Percentiles rank a stretch among this genome's conserved stretches.
These are phyloP conservation scores for Ophiocordyceps sinensis DNA, from an alignment of 2,329 filamentous ascomycete genomes.

Conservation along the genomic window DNA sequence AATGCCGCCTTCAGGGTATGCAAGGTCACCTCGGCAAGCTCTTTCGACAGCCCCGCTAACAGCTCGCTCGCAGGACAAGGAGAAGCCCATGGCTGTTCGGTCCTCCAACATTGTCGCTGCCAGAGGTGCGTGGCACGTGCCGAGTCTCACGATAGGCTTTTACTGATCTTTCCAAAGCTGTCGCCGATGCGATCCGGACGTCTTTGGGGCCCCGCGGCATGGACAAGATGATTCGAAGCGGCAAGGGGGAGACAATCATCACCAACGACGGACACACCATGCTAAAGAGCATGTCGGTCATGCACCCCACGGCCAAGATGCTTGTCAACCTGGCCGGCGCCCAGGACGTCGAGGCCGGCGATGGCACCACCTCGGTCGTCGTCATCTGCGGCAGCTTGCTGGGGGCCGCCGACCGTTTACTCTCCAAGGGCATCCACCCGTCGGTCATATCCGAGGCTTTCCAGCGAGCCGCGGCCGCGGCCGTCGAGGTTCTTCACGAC, in stretches of 20 bases:
- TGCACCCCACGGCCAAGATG: slow-evolving; percentile 99
- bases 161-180: slow-evolving; percentile 40
- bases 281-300: slow-evolving; percentile 96
- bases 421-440: slow-evolving; percentile 90
- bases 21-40: slow-evolving; percentile 15
- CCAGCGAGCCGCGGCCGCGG: slow-evolving; percentile 80
- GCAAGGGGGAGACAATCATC: slow-evolving; percentile 95
- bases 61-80: slow-evolving; percentile 52
- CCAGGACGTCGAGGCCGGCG: slow-evolving; percentile 95
- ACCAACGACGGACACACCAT: slow-evolving; percentile 99
- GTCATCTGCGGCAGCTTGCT: slow-evolving; percentile 94
- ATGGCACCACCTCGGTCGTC: slow-evolving; percentile 95
- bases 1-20: slow-evolving; percentile 45
- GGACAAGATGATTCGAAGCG: slow-evolving; percentile 99
- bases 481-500: slow-evolving; percentile 79
- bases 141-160: neutral
- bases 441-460: slow-evolving; percentile 97
- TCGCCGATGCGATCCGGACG: slow-evolving; percentile 93
- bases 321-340: slow-evolving; percentile 92
- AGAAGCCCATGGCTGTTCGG: slow-evolving; percentile 95
- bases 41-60: slow-evolving; percentile 22
- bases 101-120: slow-evolving; percentile 95
- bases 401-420: slow-evolving; percentile 79
- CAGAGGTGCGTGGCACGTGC: slow-evolving; percentile 49
- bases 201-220: slow-evolving; percentile 93